Evolutionary conservation across 2,329 filamentous ascomycete genomes (phyloP).

Genomic region (Phaeosphaeria sp.): DNA sequence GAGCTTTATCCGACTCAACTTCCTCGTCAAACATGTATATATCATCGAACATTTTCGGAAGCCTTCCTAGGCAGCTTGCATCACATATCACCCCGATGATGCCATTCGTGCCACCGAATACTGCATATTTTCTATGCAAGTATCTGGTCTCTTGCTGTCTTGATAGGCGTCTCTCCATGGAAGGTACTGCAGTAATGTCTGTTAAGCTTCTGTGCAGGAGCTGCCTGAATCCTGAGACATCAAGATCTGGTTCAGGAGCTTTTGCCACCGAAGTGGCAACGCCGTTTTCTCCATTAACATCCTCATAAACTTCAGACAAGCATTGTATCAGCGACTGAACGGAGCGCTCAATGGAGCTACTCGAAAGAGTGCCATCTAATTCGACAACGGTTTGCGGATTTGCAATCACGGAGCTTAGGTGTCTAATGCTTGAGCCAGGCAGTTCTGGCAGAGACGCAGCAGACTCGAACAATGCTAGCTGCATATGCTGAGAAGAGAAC

Average conservation of each 20-base stretch:
- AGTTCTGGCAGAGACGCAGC: neutral
- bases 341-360: neutral
- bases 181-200: neutral
- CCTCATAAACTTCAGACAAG: neutral
- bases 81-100: constrained; percentile 14
- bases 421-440: neutral
- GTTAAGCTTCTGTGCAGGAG: neutral
- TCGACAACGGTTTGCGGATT: neutral
- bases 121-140: neutral
- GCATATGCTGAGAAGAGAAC: neutral
- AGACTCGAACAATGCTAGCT: neutral
- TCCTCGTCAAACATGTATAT: constrained; percentile 16
- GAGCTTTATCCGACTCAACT: constrained; percentile 12
- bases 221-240: neutral
- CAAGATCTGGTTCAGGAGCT: neutral
- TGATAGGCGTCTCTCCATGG: neutral
- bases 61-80: constrained; percentile 2
- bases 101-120: constrained; percentile 16
- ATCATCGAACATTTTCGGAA: constrained; percentile 6
- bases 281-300: neutral
- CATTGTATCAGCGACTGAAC: neutral
- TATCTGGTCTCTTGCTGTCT: neutral
- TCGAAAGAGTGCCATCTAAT: neutral
- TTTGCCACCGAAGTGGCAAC: neutral
- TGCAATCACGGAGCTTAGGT: neutral